A percentile compares a stretch with the other conserved stretches of the same genome.
Conservation (phyloP, 768 basidiomycete species). For the Suillus hirtellus region DNA sequence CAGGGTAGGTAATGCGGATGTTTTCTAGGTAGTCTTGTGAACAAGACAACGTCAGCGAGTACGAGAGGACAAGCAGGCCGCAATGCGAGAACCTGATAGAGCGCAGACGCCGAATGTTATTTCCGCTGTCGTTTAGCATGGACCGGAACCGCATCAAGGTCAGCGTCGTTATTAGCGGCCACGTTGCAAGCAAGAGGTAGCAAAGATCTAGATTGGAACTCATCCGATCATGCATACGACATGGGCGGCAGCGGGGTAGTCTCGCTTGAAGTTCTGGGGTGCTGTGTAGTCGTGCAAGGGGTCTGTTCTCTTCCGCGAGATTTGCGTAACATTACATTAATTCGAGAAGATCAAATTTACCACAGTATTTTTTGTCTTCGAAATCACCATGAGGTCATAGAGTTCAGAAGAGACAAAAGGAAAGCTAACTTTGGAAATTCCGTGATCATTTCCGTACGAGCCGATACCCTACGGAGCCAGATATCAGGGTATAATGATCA, state of each 20-base stretch:
- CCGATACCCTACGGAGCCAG: constrained; percentile 42
- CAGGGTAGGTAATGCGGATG: constrained; percentile 43
- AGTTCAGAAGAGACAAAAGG: background rate
- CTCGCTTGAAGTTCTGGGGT: constrained; percentile 53
- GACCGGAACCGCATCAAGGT: background rate
- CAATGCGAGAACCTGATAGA: constrained; percentile 39
- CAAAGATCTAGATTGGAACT: constrained; percentile 11
- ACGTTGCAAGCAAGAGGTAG: constrained; percentile 4
- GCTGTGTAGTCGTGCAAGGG: constrained; percentile 55
- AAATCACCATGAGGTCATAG: background rate
- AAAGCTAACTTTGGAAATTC: constrained; percentile 44
- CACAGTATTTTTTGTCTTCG: constrained; percentile 54
- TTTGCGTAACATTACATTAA: background rate
- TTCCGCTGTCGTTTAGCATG: constrained; percentile 58
- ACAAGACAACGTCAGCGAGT: constrained; percentile 9
- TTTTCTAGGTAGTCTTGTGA: constrained; percentile 47
- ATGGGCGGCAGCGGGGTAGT: constrained; percentile 49
- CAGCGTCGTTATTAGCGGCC: constrained; percentile 4
- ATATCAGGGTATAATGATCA: background rate
- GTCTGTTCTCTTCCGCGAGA: constrained; percentile 27
- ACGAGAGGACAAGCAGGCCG: background rate
- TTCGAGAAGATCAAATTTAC: background rate
- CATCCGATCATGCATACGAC: constrained; percentile 59
- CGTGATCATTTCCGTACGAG: constrained; percentile 55
- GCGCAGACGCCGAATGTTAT: constrained; percentile 45